A percentile compares a stretch with the other conserved stretches of the same genome.
Evolutionary conservation across 2,329 filamentous ascomycete species (phyloP).

Genomic region (Aspergillus pseudotamarii): DNA sequence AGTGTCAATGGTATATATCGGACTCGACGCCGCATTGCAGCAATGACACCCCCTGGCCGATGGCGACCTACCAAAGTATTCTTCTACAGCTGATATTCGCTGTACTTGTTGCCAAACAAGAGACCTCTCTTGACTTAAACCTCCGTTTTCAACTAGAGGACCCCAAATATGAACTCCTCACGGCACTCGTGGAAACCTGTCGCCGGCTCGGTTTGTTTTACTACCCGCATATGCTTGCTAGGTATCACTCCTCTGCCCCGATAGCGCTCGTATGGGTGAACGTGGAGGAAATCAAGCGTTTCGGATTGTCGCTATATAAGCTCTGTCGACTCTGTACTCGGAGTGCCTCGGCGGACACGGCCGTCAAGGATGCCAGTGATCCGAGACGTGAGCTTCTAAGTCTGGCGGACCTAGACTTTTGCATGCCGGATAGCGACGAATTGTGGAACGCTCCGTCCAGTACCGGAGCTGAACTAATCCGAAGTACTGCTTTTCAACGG

Average conservation of each 20-base stretch:
- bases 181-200: slow-evolving; percentile 26
- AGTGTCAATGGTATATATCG: slow-evolving; percentile 20
- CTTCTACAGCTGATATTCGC: slow-evolving; percentile 31
- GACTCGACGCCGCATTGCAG: neutral
- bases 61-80: slow-evolving; percentile 32
- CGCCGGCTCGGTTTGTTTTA: slow-evolving; percentile 25
- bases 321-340: slow-evolving; percentile 16
- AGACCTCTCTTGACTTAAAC: slow-evolving; percentile 12
- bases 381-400: slow-evolving; percentile 16
- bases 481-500: slow-evolving; percentile 2
- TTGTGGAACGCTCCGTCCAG: slow-evolving; percentile 17
- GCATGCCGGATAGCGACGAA: slow-evolving; percentile 27
- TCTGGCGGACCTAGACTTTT: slow-evolving; percentile 26
- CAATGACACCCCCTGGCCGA: slow-evolving; percentile 22
- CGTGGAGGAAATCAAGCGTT: slow-evolving; percentile 33
- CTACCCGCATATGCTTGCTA: slow-evolving; percentile 29
- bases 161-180: slow-evolving; percentile 22
- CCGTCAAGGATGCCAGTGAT: neutral
- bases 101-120: slow-evolving; percentile 16
- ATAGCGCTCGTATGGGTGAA: slow-evolving; percentile 22
- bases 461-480: neutral
- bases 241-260: slow-evolving; percentile 18
- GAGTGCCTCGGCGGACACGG: neutral
- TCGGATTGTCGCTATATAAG: slow-evolving; percentile 31
- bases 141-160: slow-evolving; percentile 13